Evolutionary conservation across 352 stramenopile species (phyloP).

Genomic region (Pythium aristosporum): DNA sequence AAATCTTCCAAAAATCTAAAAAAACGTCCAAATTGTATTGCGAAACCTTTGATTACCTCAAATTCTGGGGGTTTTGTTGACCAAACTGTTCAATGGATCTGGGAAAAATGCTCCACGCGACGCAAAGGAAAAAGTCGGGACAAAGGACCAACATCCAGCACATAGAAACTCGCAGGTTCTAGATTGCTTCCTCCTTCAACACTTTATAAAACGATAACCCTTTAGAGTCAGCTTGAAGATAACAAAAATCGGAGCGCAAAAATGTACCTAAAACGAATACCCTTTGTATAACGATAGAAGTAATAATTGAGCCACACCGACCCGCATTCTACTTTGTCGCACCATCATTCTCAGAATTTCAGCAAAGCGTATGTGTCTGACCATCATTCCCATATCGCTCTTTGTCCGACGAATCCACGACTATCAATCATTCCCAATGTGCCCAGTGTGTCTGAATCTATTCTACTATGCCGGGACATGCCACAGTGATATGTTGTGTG

Average conservation of each 20-base stretch:
- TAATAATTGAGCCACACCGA: neutral
- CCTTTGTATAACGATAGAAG: neutral
- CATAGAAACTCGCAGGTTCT: conserved; percentile 23
- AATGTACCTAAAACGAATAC: neutral
- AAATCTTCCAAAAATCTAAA: conserved; percentile 1
- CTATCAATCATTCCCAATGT: no score
- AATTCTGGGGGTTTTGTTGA: neutral
- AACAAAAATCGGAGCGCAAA: neutral
- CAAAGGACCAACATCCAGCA: conserved; percentile 22
- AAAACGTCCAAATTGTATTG: neutral
- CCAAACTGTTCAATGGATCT: conserved; percentile 6
- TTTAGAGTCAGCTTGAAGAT: neutral
- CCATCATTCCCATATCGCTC: conserved; percentile 6
- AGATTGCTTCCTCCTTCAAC: conserved; percentile 1
- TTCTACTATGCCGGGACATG: no score
- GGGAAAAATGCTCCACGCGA: conserved; percentile 3
- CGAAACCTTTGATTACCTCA: conserved; percentile 6
- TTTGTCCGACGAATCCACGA: no score
- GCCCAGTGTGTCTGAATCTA: no score
- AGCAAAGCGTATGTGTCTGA: neutral
- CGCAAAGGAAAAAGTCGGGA: conserved; percentile 10
- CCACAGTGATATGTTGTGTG: no score
- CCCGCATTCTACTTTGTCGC: conserved; percentile 8
- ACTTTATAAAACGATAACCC: conserved; percentile 6
- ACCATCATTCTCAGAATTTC: conserved; percentile 14